phyloP scores from a whole-genome alignment of 164 flowering plant genomes.

The Piper betle region DNA sequence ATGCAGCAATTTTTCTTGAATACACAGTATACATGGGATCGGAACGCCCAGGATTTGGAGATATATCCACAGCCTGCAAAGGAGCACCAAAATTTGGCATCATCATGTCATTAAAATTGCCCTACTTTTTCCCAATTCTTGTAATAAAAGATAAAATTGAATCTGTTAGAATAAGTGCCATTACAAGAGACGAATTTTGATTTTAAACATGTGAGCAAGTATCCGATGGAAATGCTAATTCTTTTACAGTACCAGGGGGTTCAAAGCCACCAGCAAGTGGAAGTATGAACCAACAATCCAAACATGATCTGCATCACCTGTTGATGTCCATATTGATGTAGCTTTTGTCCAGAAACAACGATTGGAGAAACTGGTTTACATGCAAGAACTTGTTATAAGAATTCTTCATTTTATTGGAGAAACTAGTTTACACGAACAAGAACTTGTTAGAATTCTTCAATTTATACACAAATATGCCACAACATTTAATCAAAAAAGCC shows the following conservation, averaged over 20 bases:
- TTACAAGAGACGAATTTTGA: too few species aligned
- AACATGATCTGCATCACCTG: slow-evolving; percentile 81
- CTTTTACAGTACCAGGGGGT: slow-evolving; percentile 57
- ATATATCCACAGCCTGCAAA: slow-evolving; percentile 82
- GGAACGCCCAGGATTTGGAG: slow-evolving; percentile 89
- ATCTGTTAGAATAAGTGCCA: neutral
- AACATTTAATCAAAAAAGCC: neutral
- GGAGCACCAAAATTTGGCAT: neutral
- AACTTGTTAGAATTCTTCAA: neutral
- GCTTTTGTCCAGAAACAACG: slow-evolving; percentile 97
- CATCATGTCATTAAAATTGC: neutral
- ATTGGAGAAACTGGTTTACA: slow-evolving; percentile 66
- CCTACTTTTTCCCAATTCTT: neutral
- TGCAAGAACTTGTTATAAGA: neutral
- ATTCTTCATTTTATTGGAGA: too few species aligned
- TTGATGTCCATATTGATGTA: slow-evolving; percentile 96
- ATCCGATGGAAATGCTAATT: neutral
- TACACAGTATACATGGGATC: slow-evolving; percentile 88
- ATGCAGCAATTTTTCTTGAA: slow-evolving; percentile 55
- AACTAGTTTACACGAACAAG: neutral
- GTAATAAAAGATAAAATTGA: neutral
- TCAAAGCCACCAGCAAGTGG: slow-evolving; percentile 93
- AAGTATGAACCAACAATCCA: slow-evolving; percentile 86
- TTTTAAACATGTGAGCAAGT: neutral
- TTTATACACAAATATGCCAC: too few species aligned